Evolutionary conservation across 2,329 filamentous ascomycete species (phyloP).

Genomic region (Penicillium polonicum): DNA sequence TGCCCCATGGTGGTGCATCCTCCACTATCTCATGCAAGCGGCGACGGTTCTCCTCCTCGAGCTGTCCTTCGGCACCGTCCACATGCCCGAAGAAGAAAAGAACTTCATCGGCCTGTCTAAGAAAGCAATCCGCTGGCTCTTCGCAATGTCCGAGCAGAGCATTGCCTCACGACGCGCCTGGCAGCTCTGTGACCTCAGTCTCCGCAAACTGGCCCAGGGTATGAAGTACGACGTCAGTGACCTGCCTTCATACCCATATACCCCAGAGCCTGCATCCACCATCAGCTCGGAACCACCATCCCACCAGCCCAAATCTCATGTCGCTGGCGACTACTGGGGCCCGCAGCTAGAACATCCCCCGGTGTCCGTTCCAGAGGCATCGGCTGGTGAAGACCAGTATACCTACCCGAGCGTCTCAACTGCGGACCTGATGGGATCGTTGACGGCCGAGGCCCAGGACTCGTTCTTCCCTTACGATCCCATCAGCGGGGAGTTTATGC

Average conservation of each 20-base stretch:
- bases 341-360: constrained; percentile 10
- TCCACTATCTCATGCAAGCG: constrained; percentile 48
- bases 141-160: constrained; percentile 41
- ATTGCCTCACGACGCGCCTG: constrained; percentile 44
- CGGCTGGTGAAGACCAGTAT: constrained; percentile 12
- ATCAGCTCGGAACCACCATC: neutral
- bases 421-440: constrained; percentile 13
- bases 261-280: constrained; percentile 12
- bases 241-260: constrained; percentile 30
- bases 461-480: constrained; percentile 42
- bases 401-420: constrained; percentile 5
- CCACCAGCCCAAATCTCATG: neutral
- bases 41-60: constrained; percentile 48
- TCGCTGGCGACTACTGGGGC: constrained; percentile 11
- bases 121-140: constrained; percentile 46
- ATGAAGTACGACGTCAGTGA: constrained; percentile 39
- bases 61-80: constrained; percentile 45
- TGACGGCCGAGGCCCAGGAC: constrained; percentile 19
- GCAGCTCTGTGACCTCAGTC: constrained; percentile 40
- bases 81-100: constrained; percentile 42
- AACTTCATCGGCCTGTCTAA: constrained; percentile 39
- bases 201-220: constrained; percentile 36
- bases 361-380: constrained; percentile 1
- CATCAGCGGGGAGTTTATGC: constrained; percentile 40
- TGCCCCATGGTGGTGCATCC: constrained; percentile 47